A percentile compares a stretch with the other conserved stretches of the same genome.
Evolutionary conservation across 768 basidiomycete genomes (phyloP).

Genomic region (Ramaria rubella): DNA sequence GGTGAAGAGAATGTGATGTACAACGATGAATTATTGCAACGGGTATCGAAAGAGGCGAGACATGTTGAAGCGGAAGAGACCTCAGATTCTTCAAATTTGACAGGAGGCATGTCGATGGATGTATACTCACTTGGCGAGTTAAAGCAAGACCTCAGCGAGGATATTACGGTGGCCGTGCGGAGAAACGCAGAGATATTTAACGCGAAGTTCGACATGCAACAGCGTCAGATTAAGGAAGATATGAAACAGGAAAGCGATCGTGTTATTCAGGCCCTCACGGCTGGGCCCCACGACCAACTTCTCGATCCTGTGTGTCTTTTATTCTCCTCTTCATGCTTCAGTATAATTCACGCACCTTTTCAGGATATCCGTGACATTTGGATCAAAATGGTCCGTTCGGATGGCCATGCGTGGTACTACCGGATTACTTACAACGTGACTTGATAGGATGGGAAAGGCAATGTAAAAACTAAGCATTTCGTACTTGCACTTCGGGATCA

Average conservation of each 20-base stretch:
- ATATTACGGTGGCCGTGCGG: constrained; percentile 23
- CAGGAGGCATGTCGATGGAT: too few relatives aligned
- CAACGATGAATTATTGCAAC: background rate
- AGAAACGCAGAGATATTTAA: constrained; percentile 40
- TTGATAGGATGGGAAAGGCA: constrained; percentile 18
- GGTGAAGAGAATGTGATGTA: background rate
- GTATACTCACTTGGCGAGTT: too few relatives aligned
- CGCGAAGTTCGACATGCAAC: constrained; percentile 34
- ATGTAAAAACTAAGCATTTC: constrained; percentile 23
- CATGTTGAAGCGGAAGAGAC: constrained; percentile 16
- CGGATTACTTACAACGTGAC: too few relatives aligned
- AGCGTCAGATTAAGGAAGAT: constrained; percentile 32
- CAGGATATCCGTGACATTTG: background rate
- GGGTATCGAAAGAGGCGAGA: background rate
- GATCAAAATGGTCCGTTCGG: background rate
- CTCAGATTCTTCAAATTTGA: too few relatives aligned
- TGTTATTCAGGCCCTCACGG: constrained; percentile 33
- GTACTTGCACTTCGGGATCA: constrained; percentile 27
- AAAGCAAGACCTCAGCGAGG: constrained; percentile 14
- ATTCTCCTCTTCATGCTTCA: background rate
- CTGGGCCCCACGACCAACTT: constrained; percentile 42
- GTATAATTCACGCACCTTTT: background rate
- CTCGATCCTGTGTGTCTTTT: constrained; percentile 32
- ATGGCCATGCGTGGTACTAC: background rate
- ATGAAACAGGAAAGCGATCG: too few relatives aligned